Conservation (phyloP, 2,329 filamentous ascomycete species). For the Pseudopithomyces chartarum region DNA sequence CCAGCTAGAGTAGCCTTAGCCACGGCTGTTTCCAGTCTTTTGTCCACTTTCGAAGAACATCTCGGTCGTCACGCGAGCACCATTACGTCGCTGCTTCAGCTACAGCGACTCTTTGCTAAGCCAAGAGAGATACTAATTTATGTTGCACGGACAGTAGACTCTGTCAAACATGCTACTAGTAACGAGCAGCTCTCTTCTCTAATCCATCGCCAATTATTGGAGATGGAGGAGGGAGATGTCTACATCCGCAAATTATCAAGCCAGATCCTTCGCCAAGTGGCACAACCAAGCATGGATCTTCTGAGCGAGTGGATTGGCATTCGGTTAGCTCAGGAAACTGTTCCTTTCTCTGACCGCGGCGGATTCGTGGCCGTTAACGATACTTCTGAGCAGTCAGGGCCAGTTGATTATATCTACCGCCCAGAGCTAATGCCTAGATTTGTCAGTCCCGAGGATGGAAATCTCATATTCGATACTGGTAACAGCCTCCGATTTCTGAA, state of each 20-base stretch:
- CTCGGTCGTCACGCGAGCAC: conserved; percentile 34
- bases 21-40: conserved; percentile 44
- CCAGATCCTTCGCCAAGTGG: conserved; percentile 68
- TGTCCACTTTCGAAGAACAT: conserved; percentile 48
- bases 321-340: conserved; percentile 43
- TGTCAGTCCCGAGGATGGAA: conserved; percentile 70
- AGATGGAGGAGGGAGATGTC: conserved; percentile 66
- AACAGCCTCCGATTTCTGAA: conserved; percentile 75
- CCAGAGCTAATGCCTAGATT: conserved; percentile 72
- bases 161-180: conserved; percentile 49
- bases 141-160: conserved; percentile 56
- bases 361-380: conserved; percentile 38
- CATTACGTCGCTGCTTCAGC: conserved; percentile 46
- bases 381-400: conserved; percentile 23
- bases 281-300: conserved; percentile 69
- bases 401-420: conserved; percentile 66
- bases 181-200: conserved; percentile 46
- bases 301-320: conserved; percentile 78
- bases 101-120: conserved; percentile 49
- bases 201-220: conserved; percentile 42
- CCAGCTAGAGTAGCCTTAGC: conserved; percentile 50
- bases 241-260: conserved; percentile 68
- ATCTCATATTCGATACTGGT: conserved; percentile 78
- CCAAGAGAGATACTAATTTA: conserved; percentile 59
- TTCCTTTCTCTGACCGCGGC: conserved; percentile 31